Evolutionary conservation across 2,329 filamentous ascomycete genomes (phyloP).

Genomic region (Ascochyta rabiei): DNA sequence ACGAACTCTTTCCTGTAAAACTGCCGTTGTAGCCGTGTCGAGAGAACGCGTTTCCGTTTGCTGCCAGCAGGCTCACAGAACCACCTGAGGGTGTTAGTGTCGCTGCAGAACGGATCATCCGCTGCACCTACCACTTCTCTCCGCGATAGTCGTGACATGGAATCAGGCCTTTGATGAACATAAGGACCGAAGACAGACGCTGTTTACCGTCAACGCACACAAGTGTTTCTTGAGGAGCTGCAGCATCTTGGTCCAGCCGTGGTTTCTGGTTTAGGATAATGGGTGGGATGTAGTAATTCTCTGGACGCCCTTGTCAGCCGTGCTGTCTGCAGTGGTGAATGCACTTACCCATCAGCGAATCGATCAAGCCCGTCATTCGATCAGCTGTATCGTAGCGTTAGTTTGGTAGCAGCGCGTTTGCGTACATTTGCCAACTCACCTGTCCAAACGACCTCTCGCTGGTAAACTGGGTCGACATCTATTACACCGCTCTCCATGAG

Average conservation of each 20-base stretch:
- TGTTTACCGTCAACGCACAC: constrained; percentile 58
- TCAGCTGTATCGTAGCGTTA: constrained; percentile 24
- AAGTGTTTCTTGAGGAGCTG: constrained; percentile 25
- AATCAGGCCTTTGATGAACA: constrained; percentile 54
- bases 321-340: neutral
- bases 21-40: constrained; percentile 41
- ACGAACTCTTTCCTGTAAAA: constrained; percentile 52
- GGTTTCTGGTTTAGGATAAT: constrained; percentile 54
- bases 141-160: constrained; percentile 50
- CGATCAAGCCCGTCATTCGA: constrained; percentile 43
- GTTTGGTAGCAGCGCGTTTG: neutral
- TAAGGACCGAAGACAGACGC: constrained; percentile 53
- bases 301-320: constrained; percentile 15
- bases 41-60: constrained; percentile 41
- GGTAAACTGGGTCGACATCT: constrained; percentile 55
- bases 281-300: constrained; percentile 54
- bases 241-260: constrained; percentile 13
- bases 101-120: neutral
- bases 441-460: constrained; percentile 56
- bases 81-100: constrained; percentile 29
- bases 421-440: constrained; percentile 14
- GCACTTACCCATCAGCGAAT: constrained; percentile 43
- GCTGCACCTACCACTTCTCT: constrained; percentile 51
- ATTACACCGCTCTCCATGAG: constrained; percentile 35
- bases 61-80: constrained; percentile 23